Evolutionary conservation across 2,329 filamentous ascomycete species (phyloP).

Genomic region (Xenosphaeropsis pyriputrescens): DNA sequence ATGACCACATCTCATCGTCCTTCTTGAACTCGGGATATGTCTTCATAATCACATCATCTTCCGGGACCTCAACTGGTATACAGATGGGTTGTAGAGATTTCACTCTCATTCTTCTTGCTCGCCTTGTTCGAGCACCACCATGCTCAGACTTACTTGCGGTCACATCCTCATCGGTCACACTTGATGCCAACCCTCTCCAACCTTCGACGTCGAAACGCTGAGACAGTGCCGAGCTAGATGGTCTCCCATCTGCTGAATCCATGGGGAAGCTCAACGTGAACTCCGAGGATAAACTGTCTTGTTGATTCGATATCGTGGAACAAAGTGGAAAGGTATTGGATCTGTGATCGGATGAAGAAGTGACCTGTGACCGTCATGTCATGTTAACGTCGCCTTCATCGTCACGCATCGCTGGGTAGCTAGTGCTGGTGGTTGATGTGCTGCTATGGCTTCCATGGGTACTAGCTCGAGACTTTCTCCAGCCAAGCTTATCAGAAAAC

Average conservation of each 20-base stretch:
- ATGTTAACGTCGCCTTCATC: constrained; percentile 20
- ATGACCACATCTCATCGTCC: constrained; percentile 8
- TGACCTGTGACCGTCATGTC: constrained; percentile 45
- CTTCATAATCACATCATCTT: constrained; percentile 6
- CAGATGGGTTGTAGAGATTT: constrained; percentile 10
- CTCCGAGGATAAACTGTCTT: too few species aligned
- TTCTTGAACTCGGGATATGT: background rate
- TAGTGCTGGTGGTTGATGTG: constrained; percentile 24
- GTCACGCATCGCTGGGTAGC: constrained; percentile 19
- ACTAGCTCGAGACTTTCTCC: constrained; percentile 34
- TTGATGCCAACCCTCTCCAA: background rate
- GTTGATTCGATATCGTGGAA: background rate
- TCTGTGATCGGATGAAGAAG: constrained; percentile 23
- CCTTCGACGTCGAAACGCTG: too few species aligned
- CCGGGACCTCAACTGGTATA: constrained; percentile 15
- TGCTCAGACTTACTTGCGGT: constrained; percentile 4
- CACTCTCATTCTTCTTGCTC: constrained; percentile 8
- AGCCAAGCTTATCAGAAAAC: constrained; percentile 44
- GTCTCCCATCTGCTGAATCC: too few species aligned
- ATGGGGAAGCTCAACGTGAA: too few species aligned
- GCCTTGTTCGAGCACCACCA: background rate
- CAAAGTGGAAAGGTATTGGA: constrained; percentile 10
- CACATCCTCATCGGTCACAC: constrained; percentile 2
- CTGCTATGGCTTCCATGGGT: constrained; percentile 19
- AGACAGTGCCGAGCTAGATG: too few species aligned